phyloP scores from a whole-genome alignment of 75 land plant species.

The Sequoia sempervirens region DNA sequence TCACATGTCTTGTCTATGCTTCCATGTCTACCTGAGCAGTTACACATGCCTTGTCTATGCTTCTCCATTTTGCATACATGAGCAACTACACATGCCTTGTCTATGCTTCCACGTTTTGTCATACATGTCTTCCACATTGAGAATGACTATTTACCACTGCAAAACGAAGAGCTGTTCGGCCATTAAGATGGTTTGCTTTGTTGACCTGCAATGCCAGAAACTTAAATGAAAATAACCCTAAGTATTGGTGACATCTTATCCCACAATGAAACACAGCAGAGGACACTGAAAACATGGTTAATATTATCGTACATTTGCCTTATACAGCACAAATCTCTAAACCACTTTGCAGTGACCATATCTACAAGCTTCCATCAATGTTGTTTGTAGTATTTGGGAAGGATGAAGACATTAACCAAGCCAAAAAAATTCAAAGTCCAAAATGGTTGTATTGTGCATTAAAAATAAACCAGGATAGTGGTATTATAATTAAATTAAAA shows the following conservation, averaged over 20 bases:
- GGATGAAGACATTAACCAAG: neutral
- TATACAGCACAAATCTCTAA: constrained; percentile 71
- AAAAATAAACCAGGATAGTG: neutral
- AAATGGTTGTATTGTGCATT: neutral
- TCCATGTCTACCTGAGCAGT: no score
- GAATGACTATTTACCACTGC: constrained; percentile 91
- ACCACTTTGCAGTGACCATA: constrained; percentile 98
- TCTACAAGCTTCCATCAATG: constrained; percentile 95
- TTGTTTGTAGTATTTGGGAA: constrained; percentile 51
- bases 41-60: no score
- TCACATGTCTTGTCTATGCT: no score
- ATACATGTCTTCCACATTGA: constrained; percentile 60
- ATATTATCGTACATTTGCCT: constrained; percentile 69
- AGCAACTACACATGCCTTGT: no score
- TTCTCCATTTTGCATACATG: no score
- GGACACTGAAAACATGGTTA: neutral
- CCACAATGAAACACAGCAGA: neutral
- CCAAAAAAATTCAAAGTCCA: neutral
- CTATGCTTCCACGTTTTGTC: no score
- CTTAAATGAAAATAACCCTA: neutral
- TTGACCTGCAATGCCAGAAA: constrained; percentile 55
- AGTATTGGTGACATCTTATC: neutral
- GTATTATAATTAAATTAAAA: neutral
- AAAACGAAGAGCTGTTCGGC: constrained; percentile 91
- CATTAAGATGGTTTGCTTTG: constrained; percentile 85